A percentile compares a stretch with the other conserved stretches of the same genome.
phyloP scores from a whole-genome alignment of 2,329 filamentous ascomycete species.

The Alternaria sp. region DNA sequence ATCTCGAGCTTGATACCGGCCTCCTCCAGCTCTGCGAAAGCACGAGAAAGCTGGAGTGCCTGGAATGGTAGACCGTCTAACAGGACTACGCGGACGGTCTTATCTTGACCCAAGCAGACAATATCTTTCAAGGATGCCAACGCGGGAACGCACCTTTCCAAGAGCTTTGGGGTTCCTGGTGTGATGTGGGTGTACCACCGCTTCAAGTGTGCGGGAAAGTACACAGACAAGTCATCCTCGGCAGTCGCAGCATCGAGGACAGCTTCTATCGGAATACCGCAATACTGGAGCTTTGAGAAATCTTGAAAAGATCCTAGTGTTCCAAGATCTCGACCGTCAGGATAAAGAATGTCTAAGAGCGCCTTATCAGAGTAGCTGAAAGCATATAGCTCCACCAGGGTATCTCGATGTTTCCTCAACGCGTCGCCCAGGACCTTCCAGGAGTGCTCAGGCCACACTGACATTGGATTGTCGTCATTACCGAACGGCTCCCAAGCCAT shows the following conservation, averaged over 20 bases:
- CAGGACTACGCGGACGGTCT: neutral
- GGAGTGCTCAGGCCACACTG: conserved; percentile 9
- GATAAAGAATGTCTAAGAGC: neutral
- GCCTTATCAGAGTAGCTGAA: neutral
- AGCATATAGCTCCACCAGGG: neutral
- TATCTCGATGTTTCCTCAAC: conserved; percentile 6
- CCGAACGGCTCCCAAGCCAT: conserved; percentile 11
- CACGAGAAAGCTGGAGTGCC: neutral
- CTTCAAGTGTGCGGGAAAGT: neutral
- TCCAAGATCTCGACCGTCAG: neutral
- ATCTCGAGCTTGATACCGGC: neutral
- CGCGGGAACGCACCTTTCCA: neutral
- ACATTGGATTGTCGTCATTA: neutral
- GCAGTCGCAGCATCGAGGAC: neutral
- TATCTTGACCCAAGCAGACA: neutral
- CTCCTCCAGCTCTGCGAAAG: neutral
- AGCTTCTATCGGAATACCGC: neutral
- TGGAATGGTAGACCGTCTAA: neutral
- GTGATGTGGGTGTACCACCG: neutral
- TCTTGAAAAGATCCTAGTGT: conserved; percentile 10
- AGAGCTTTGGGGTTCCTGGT: neutral
- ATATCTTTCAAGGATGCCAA: neutral
- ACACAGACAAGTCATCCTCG: neutral
- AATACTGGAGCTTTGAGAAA: neutral
- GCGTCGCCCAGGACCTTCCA: conserved; percentile 11